Base-by-base conservation (phyloP, 495 filamentous ascomycete genomes). In the Glonium stellatum region DNA sequence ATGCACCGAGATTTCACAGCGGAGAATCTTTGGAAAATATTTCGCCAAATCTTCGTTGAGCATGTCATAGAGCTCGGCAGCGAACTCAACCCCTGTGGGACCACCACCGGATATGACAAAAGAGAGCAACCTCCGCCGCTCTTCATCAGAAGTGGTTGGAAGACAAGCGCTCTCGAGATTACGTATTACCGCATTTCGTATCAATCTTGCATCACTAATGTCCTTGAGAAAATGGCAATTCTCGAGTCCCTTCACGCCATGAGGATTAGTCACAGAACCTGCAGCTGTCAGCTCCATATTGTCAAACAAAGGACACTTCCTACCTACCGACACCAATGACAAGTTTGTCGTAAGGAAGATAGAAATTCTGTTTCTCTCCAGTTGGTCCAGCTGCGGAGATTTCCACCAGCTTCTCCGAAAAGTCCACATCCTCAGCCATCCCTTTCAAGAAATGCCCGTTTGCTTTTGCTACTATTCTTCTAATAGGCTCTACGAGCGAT, bases 341-440 rank as follows among this genome's bases (percentile, higher is more conserved):
- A n/a, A 99, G 79, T 76, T 99, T 99, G 70, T 99, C 95, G 66
- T 99, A 99, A 0, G 95, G 95, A 1, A 99, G 75, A 76, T 99
- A 99, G 74, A 99, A 97, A 41, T 82, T 77, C 60, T 83, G 77
- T 66, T 82, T 81, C 48, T 87, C 74, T 10, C 93, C 93, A 59
- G 77, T 75, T n/a, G 79, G 72, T 60, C 89, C 84, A 5, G 76
- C 76, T 67, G 95, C 88, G 0, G 84, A 82, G 5, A 96, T 78
- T 72, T 99, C 95, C 1, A 99, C 84, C 53, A 99, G 73, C 68
- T 95, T 95, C 62, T 87, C 80, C 0, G 89, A 92, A 67, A 97
- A 93, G 47, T 97, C 89, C 21, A 99, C 84, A 71, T 90, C 86
- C 63, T 89, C 86, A 9, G 95, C 95, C 50, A 76, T 77, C 18